Conservation (phyloP, 1,139 yeast genomes). For the Suhomyces coccinellae region DNA sequence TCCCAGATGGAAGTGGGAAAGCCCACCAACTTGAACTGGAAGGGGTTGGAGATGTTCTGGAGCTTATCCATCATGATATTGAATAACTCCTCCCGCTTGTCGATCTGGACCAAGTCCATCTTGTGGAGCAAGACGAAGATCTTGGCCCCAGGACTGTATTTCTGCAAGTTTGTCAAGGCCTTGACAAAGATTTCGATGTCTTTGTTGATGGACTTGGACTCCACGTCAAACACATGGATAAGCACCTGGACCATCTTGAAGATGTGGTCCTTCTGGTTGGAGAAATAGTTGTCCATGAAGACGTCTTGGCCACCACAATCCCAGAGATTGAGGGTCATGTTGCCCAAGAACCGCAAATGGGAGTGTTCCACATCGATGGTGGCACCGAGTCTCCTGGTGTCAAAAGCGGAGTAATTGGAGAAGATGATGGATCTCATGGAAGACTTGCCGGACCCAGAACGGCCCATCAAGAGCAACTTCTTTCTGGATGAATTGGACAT, state of each 20-base stretch:
- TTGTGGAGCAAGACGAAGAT: slow-evolving; percentile 91
- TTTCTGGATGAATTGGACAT: slow-evolving; percentile 40
- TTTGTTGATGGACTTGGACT: slow-evolving; percentile 84
- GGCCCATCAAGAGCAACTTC: slow-evolving; percentile 65
- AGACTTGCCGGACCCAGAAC: slow-evolving; percentile 96
- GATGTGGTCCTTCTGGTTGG: slow-evolving; percentile 85
- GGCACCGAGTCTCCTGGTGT: slow-evolving; percentile 92
- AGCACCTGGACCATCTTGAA: slow-evolving; percentile 97
- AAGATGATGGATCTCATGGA: slow-evolving; percentile 97
- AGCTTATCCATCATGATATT: slow-evolving; percentile 80
- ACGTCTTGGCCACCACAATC: slow-evolving; percentile 99
- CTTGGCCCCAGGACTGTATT: slow-evolving; percentile 87
- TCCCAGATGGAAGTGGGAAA: slow-evolving; percentile 98
- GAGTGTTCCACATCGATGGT: slow-evolving; percentile 98
- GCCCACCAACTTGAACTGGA: slow-evolving; percentile 77
- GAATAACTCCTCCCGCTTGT: slow-evolving; percentile 81
- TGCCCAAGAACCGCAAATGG: slow-evolving; percentile 86
- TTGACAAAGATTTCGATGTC: slow-evolving; percentile 91
- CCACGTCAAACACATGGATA: slow-evolving; percentile 95
- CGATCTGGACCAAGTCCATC: slow-evolving; percentile 92
- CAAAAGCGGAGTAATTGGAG: slow-evolving; percentile 94
- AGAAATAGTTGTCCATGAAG: slow-evolving; percentile 90
- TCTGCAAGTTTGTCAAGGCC: slow-evolving; percentile 77
- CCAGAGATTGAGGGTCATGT: slow-evolving; percentile 94
- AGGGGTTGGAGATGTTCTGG: slow-evolving; percentile 74